Evolutionary conservation across 306 rosid species (phyloP).

Genomic region (Malus asiatica): DNA sequence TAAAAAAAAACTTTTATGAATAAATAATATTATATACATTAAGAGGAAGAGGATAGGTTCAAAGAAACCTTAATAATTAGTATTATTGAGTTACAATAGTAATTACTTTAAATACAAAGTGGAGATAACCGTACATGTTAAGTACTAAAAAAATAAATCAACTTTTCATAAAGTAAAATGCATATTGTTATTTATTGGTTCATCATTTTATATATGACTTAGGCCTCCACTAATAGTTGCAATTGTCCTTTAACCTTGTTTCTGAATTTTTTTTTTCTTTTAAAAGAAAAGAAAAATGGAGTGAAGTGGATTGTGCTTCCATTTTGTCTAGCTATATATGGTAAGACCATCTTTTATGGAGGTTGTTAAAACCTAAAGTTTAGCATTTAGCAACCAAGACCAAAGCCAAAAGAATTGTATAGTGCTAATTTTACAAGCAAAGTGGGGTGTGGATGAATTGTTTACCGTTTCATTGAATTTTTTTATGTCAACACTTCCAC

Average conservation of each 20-base stretch:
- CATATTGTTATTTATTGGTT: neutral
- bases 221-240: neutral
- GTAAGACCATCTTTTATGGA: neutral
- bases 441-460: neutral
- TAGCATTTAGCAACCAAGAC: neutral
- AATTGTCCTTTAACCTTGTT: neutral
- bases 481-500: neutral
- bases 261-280: neutral
- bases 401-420: neutral
- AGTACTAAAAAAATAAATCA: neutral
- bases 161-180: neutral
- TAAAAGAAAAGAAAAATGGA: too few relatives aligned
- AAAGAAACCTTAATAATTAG: neutral
- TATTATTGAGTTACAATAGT: neutral
- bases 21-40: too few relatives aligned
- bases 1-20: too few relatives aligned
- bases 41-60: rapidly evolving
- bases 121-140: neutral
- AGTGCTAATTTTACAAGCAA: neutral
- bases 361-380: neutral
- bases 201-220: neutral
- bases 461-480: neutral
- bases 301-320: neutral
- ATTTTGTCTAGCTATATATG: neutral
- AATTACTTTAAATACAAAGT: neutral